Conservation (phyloP, 225 moss, liverwort and hornwort genomes). For the Rhytidiadelphus loreus region DNA sequence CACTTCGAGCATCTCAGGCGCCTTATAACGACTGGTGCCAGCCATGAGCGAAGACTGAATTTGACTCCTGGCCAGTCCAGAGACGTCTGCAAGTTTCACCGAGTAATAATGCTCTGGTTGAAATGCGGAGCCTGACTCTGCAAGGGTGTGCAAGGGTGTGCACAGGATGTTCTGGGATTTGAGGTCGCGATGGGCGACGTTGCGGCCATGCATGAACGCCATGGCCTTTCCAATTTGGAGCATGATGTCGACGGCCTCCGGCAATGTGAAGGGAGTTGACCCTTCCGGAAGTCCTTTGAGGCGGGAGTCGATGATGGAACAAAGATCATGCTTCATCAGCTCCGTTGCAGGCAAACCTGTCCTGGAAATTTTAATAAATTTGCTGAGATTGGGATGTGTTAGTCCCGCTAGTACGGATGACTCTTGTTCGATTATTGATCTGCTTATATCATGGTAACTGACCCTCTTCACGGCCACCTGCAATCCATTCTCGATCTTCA, state of each 20-base stretch:
- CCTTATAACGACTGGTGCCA: background rate
- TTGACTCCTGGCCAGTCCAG: background rate
- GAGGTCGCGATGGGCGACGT: background rate
- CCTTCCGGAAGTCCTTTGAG: background rate
- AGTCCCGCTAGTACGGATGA: too few species aligned
- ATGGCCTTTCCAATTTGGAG: too few species aligned
- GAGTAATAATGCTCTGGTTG: background rate
- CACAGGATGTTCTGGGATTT: background rate
- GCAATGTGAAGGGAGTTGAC: background rate
- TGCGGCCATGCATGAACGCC: accelerated
- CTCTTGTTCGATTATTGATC: too few species aligned
- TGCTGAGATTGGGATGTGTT: background rate
- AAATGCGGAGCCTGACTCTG: background rate
- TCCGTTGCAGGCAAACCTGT: background rate
- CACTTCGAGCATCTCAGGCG: background rate
- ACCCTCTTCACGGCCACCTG: too few species aligned
- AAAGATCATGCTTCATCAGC: background rate
- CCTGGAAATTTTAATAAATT: background rate
- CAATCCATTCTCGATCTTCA: too few species aligned
- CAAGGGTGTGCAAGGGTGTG: background rate
- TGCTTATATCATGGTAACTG: background rate
- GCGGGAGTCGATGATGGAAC: background rate
- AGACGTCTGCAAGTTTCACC: background rate
- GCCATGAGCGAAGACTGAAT: background rate
- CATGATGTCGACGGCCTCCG: background rate